phyloP scores from a whole-genome alignment of 768 basidiomycete genomes.

The Tylopilus plumbeoviolaceoides region DNA sequence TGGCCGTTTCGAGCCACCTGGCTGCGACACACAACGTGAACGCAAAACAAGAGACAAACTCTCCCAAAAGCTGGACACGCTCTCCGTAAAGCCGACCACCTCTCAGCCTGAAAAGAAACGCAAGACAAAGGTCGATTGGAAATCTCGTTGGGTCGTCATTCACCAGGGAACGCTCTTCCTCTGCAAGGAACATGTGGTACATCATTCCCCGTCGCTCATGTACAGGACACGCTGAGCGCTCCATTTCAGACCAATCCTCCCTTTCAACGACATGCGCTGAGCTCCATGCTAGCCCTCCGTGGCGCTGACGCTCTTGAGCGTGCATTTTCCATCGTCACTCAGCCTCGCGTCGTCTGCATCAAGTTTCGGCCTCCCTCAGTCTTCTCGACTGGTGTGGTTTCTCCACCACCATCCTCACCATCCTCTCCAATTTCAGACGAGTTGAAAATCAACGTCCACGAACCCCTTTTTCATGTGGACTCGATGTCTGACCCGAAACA shows the following conservation, averaged over 20 bases:
- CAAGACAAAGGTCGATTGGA: conserved; percentile 54
- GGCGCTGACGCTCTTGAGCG: conserved; percentile 42
- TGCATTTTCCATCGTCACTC: conserved; percentile 18
- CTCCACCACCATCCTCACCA: conserved; percentile 19
- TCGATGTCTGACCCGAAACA: conserved; percentile 3
- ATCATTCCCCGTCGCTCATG: conserved; percentile 16
- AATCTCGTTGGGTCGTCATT: conserved; percentile 59
- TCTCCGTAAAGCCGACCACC: conserved; percentile 7
- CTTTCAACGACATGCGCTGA: conserved; percentile 38
- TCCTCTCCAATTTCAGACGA: conserved; percentile 24
- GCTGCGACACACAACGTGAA: background rate
- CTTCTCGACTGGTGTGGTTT: background rate
- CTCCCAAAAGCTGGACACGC: conserved; percentile 2
- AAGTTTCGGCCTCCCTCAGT: conserved; percentile 29
- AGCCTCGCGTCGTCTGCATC: conserved; percentile 38
- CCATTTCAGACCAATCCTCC: conserved; percentile 37
- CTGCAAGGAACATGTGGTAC: conserved; percentile 50
- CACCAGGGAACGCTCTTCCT: conserved; percentile 52
- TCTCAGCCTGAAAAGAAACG: conserved; percentile 20
- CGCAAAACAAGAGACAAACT: conserved; percentile 17
- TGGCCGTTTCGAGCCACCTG: conserved; percentile 26
- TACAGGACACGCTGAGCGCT: background rate
- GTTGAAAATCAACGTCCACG: conserved; percentile 6
- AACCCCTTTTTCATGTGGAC: background rate
- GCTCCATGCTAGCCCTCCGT: conserved; percentile 39